Percentiles rank a stretch among this genome's conserved stretches.
Evolutionary conservation across 2,329 filamentous ascomycete species (phyloP).

Genomic region (Alternaria incomplexa): DNA sequence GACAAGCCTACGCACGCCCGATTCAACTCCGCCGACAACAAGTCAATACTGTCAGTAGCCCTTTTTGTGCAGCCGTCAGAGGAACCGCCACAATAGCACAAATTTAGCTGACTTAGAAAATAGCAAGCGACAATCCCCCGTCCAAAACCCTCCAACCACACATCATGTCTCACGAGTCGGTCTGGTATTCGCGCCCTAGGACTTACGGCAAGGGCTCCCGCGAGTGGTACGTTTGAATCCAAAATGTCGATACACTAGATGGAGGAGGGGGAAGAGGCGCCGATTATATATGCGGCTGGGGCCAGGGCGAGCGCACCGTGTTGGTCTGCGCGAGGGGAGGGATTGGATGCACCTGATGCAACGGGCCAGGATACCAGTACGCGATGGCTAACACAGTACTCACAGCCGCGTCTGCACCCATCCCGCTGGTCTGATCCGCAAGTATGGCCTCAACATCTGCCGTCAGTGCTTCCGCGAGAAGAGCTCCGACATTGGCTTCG

Average conservation of each 20-base stretch:
- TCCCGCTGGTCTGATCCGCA: constrained; percentile 98
- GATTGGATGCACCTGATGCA: constrained; percentile 3
- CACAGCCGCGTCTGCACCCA: constrained; percentile 85
- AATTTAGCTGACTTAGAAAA: not conserved
- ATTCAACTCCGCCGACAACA: constrained; percentile 11
- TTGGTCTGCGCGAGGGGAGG: not conserved
- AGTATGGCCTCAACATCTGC: constrained; percentile 93
- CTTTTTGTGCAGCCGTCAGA: not conserved
- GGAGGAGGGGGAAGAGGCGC: not conserved
- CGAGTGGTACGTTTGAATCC: constrained; percentile 73
- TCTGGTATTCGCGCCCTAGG: constrained; percentile 99
- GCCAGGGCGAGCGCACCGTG: constrained; percentile 28
- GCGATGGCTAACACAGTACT: constrained; percentile 36
- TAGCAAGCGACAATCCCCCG: constrained; percentile 8
- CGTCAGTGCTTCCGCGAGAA: constrained; percentile 76
- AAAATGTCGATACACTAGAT: not conserved
- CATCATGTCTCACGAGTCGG: constrained; percentile 89
- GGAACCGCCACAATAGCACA: not conserved
- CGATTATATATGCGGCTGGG: not conserved
- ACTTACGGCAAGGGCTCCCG: constrained; percentile 97
- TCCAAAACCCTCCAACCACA: constrained; percentile 46
- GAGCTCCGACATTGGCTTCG: constrained; percentile 70
- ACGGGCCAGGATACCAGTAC: not conserved
- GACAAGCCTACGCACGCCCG: constrained; percentile 15
- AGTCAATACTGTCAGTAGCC: constrained; percentile 11